These are phyloP conservation scores for Cladosporium sp. DNA, from an alignment of 2,329 filamentous ascomycete species.

Conservation along the genomic window DNA sequence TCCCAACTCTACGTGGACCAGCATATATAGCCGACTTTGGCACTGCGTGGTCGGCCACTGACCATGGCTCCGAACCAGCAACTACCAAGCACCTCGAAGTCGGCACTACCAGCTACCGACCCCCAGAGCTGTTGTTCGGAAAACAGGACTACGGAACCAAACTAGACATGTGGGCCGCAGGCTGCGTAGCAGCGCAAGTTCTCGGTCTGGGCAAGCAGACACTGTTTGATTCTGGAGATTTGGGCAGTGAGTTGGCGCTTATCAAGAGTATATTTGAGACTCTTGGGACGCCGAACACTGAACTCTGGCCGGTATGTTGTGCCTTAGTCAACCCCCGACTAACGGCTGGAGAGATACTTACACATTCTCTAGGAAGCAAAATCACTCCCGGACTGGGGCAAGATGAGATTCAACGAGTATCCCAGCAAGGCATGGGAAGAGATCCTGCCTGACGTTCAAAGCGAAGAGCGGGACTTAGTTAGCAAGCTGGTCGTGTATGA, in stretches of 20 bases:
- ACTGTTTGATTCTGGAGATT: constrained; percentile 82
- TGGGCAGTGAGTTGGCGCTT: constrained; percentile 87
- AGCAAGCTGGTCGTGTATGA: constrained; percentile 71
- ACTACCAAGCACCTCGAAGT: constrained; percentile 83
- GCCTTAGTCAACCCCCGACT: background rate
- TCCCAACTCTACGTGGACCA: constrained; percentile 56
- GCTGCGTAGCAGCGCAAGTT: constrained; percentile 80
- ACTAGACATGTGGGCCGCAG: constrained; percentile 88
- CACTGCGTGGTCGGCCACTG: constrained; percentile 74
- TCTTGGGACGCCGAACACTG: constrained; percentile 78
- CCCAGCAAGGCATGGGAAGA: constrained; percentile 66
- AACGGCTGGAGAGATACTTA: background rate
- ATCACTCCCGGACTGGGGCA: constrained; percentile 81
- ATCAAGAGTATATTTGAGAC: constrained; percentile 92
- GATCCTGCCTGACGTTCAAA: constrained; percentile 63
- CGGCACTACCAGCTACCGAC: constrained; percentile 86
- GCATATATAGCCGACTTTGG: constrained; percentile 89
- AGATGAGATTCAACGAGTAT: constrained; percentile 76
- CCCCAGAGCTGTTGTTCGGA: constrained; percentile 88
- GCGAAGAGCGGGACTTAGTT: constrained; percentile 65
- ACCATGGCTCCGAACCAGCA: constrained; percentile 60
- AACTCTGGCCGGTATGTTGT: constrained; percentile 72
- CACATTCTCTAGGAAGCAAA: constrained; percentile 56
- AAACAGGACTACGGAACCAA: constrained; percentile 68
- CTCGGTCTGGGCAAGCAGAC: constrained; percentile 56